Base-by-base conservation (phyloP, 2,329 filamentous ascomycete genomes). In the Aspergillus awamori region DNA sequence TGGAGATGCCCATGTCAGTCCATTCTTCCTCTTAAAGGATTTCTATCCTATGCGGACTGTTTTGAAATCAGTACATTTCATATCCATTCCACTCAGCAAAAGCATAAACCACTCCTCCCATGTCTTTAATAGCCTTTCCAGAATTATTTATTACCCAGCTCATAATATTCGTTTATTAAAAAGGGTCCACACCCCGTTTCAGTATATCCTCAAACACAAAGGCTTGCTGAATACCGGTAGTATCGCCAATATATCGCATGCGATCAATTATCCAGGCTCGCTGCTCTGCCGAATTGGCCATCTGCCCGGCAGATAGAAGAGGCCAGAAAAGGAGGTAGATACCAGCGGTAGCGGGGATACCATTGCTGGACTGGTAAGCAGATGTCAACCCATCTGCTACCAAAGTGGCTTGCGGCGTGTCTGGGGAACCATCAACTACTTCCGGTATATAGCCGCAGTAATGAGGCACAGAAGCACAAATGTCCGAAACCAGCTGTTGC, bases 291-390 rank as follows among this genome's bases (percentile, higher is more conserved):
- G 52, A 66, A 6, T 55, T 15, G 11, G 59, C 57, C 13, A 45
- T 17, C 10, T 59, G 43, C 4, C 54, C 62, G 8, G 51, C 59
- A 22, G 51, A 63, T 13, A 62, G 15, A 15, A 66, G 30, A 11
- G 64, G 64, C 64, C 64, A 65, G 15, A 60, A 55, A 7, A 64
- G 52, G 15, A 58, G 59, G 20, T 64, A 65, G 26, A 60, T 48
- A 8, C 59, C 60, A 8, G 64, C 64, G 22, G 48, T 55, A 6
- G 47, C 38, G 15, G 64, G 62, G 17, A 64, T 53, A 10, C 54
- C 53, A 11, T 52, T 43, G 4, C 20, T 4, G 5, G 22, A 8
- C 22, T 48, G 5, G 45, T 15, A 26, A 8, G 3, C 5, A 17
- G 6, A 8, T 38, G 17, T 5, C 33, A 17, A 11, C 3, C 17